Conservation (phyloP, 2,329 filamentous ascomycete genomes). For the Cordyceps militaris region DNA sequence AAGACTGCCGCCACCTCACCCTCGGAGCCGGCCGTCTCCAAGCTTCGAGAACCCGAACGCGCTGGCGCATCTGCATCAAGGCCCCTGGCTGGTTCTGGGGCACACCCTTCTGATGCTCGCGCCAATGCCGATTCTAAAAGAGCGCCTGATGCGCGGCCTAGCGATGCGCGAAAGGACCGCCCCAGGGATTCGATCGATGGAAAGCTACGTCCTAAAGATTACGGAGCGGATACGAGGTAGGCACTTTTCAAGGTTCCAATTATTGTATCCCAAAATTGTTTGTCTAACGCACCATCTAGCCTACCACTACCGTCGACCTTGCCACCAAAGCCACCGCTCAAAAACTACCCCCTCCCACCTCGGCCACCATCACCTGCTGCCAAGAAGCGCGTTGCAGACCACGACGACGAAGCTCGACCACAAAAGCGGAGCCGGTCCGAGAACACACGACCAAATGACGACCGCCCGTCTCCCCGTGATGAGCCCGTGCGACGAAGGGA, state of each 20-base stretch:
- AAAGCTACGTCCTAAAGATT: slow-evolving; percentile 26
- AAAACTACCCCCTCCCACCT: slow-evolving; percentile 25
- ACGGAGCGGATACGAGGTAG: slow-evolving; percentile 26
- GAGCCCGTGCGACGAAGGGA: slow-evolving; percentile 28
- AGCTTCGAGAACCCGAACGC: slow-evolving; percentile 27
- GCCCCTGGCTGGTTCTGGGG: slow-evolving; percentile 10
- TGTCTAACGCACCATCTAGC: slow-evolving; percentile 18
- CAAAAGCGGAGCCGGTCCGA: slow-evolving; percentile 42
- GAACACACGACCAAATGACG: slow-evolving; percentile 24
- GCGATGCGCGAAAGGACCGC: slow-evolving; percentile 17
- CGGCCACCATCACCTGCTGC: slow-evolving; percentile 36
- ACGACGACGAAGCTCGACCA: slow-evolving; percentile 36
- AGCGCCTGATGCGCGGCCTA: slow-evolving; percentile 15
- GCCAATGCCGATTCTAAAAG: neutral
- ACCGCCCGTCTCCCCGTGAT: slow-evolving; percentile 27
- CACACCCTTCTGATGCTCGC: slow-evolving; percentile 8
- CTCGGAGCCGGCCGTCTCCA: slow-evolving; percentile 26
- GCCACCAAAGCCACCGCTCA: slow-evolving; percentile 29
- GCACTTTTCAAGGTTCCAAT: neutral
- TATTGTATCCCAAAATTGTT: neutral
- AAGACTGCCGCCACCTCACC: slow-evolving; percentile 32
- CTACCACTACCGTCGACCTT: too few relatives aligned
- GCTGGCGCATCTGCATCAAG: slow-evolving; percentile 17
- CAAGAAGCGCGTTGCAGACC: slow-evolving; percentile 40
- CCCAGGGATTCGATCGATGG: slow-evolving; percentile 20